Evolutionary conservation across 805 yeast species (phyloP), one percentile per base, ranked within the genome.

Genomic region (Ogataea glucozyma): DNA sequence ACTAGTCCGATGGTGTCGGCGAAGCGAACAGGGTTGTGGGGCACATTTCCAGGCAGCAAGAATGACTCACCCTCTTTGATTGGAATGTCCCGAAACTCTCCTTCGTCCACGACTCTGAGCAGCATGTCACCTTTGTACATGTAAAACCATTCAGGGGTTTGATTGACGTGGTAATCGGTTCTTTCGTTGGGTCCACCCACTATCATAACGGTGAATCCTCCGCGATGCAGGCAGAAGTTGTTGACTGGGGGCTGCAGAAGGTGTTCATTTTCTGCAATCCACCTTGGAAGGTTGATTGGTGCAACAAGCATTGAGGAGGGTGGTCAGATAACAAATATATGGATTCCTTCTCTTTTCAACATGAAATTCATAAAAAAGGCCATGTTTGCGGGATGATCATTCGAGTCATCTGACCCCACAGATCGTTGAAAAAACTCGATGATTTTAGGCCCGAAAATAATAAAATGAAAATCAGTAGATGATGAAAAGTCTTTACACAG

Each of bases 101-200:
- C 91, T 23, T 79, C 81, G 46, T 84, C 88, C 2, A 89, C 96
- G 1, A 90, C 95, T 48, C 79, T 81, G 48, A 90, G 71, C 16
- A 85, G 75, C 96, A 90, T 89, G 19, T 73, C 70, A 2, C 97
- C 97, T 63, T 87, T 87, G 61, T 84, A 78, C 72, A 85, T 91
- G 65, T 84, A 81, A 62, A 90, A 90, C 78, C 88, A 90, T 58
- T 90, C 97, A 0, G 97, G 97, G 0, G 97, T 90, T 55, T 88
- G 95, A 59, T 90, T 90, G 37, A 90, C 78, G 58, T 90, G 97
- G 61, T 88, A 90, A 61, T 90, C 97, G 0, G 96, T 89, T 44
- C 97, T 73, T 57, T 83, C 95, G 61, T 90, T 90, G 3, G 97
- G 97, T 0, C 97, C 97, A 12, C 97, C 97, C 1, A 90, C 95